Evolutionary conservation across 2,329 filamentous ascomycete species (phyloP).

Genomic region (Tothia fuscella): DNA sequence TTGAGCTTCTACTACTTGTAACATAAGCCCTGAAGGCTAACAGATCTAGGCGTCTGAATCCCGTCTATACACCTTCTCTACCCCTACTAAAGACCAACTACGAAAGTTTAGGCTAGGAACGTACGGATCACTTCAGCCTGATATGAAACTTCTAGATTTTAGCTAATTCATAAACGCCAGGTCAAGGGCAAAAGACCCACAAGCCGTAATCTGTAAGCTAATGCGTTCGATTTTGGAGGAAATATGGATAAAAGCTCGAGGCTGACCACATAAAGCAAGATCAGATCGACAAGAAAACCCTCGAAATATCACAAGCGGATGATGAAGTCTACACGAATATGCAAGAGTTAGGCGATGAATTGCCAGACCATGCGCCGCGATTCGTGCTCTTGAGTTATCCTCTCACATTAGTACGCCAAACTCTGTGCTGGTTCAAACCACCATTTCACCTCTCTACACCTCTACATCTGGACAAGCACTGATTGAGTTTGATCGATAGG

Average conservation of each 20-base stretch:
- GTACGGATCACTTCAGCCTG: neutral
- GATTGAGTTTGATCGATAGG: conserved; percentile 32
- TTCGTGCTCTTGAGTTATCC: conserved; percentile 89
- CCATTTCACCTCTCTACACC: neutral
- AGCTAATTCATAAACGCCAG: neutral
- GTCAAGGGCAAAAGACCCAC: conserved; percentile 71
- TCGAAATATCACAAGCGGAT: conserved; percentile 79
- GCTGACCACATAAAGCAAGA: conserved; percentile 42
- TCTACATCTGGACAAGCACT: neutral
- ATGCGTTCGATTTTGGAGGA: too few species aligned
- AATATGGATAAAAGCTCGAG: neutral
- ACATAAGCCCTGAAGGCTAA: too few species aligned
- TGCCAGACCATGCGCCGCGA: conserved; percentile 83
- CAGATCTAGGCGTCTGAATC: conserved; percentile 58
- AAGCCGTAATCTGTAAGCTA: conserved; percentile 78
- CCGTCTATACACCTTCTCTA: conserved; percentile 83
- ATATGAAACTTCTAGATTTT: neutral
- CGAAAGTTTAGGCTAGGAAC: conserved; percentile 91
- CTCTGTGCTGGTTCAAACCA: too few species aligned
- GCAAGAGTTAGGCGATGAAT: conserved; percentile 70
- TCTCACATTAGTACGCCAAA: conserved; percentile 65
- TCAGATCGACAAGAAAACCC: conserved; percentile 76
- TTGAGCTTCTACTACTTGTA: too few species aligned
- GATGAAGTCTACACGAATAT: conserved; percentile 73
- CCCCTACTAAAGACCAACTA: conserved; percentile 77